Evolutionary conservation across 371 early-diverging fungal genomes (phyloP).

Genomic region (Apophysomyces ossiformis): DNA sequence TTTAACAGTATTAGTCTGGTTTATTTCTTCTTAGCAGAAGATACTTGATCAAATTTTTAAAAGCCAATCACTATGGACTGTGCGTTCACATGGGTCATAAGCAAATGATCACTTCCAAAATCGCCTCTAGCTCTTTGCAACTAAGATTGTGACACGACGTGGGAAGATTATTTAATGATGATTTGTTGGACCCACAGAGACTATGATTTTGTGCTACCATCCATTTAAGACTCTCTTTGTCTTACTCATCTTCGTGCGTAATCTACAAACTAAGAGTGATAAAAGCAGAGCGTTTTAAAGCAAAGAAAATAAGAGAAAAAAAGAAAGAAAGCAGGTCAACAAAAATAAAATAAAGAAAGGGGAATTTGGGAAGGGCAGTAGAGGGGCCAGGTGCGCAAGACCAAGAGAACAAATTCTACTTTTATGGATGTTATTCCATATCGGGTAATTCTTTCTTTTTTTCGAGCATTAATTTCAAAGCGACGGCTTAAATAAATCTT

Average conservation of each 20-base stretch:
- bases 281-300: no score
- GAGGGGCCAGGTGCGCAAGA: not conserved
- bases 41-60: not conserved
- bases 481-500: not conserved
- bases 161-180: not conserved
- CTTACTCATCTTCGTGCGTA: not conserved
- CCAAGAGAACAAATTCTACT: not conserved
- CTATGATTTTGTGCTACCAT: not conserved
- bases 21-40: not conserved
- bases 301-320: not conserved
- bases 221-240: slow-evolving; percentile 9
- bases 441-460: slow-evolving; percentile 7
- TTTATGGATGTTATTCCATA: not conserved
- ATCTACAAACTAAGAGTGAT: not conserved
- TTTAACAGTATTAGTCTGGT: not conserved
- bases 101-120: not conserved
- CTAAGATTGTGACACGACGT: slow-evolving; percentile 6
- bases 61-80: not conserved
- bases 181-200: not conserved
- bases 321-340: not conserved
- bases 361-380: not conserved
- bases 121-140: not conserved
- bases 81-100: not conserved
- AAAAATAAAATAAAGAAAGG: not conserved
- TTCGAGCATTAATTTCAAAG: not conserved